These are phyloP conservation scores for Scheffersomyces cryptocercus DNA, from an alignment of 1,139 yeast species.

Conservation along the genomic window DNA sequence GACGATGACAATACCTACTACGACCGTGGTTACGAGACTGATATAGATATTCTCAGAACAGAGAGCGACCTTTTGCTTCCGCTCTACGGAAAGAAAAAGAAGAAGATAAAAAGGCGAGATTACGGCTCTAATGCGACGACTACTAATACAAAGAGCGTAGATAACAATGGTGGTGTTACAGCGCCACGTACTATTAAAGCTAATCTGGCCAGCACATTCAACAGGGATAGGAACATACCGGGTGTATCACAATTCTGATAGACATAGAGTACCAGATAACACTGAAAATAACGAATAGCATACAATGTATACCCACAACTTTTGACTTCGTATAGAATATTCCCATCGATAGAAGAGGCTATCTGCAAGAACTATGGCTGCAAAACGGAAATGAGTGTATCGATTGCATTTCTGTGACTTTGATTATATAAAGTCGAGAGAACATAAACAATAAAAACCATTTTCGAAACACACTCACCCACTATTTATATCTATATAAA, in stretches of 20 bases:
- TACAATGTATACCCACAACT: neutral
- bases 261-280: neutral
- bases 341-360: too few species aligned
- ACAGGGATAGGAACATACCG: slow-evolving; percentile 40
- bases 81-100: slow-evolving; percentile 18
- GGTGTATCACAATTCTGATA: slow-evolving; percentile 5
- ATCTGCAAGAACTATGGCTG: too few species aligned
- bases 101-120: slow-evolving; percentile 10
- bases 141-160: neutral
- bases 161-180: slow-evolving; percentile 2
- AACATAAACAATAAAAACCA: too few species aligned
- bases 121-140: slow-evolving; percentile 14
- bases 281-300: neutral
- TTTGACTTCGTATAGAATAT: too few species aligned
- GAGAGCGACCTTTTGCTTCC: slow-evolving; percentile 39
- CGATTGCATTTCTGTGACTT: too few species aligned
- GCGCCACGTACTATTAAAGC: slow-evolving; percentile 26
- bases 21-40: slow-evolving; percentile 50
- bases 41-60: slow-evolving; percentile 35
- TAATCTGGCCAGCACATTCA: slow-evolving; percentile 24
- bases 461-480: too few species aligned
- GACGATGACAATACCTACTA: slow-evolving; percentile 26
- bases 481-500: too few species aligned
- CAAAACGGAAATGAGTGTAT: too few species aligned
- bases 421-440: too few species aligned